Evolutionary conservation across 2,329 filamentous ascomycete genomes (phyloP).

Genomic region (Trichoderma afroharzianum): DNA sequence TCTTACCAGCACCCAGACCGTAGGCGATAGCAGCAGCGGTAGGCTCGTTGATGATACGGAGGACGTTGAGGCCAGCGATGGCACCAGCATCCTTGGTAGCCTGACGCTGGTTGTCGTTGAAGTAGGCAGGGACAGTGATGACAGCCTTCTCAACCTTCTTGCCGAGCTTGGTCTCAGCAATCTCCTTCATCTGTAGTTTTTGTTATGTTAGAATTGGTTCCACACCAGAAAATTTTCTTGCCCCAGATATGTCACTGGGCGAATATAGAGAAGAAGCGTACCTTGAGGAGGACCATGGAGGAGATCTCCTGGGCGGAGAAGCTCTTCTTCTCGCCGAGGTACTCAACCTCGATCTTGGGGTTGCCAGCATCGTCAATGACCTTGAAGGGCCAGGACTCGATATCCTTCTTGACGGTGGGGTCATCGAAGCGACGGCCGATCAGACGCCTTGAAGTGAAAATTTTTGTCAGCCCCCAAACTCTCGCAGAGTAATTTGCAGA

Average conservation of each 20-base stretch:
- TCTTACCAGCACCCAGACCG: conserved; percentile 92
- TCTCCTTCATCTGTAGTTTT: conserved; percentile 87
- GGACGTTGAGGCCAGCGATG: conserved; percentile 94
- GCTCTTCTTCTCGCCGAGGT: conserved; percentile 88
- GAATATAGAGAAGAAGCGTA: conserved; percentile 37
- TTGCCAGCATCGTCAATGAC: conserved; percentile 84
- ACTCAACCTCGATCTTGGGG: conserved; percentile 91
- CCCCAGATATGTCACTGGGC: not conserved
- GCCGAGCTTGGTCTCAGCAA: conserved; percentile 95
- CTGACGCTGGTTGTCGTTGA: conserved; percentile 99
- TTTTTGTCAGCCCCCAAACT: conserved; percentile 19
- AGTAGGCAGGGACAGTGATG: conserved; percentile 98
- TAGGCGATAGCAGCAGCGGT: conserved; percentile 98
- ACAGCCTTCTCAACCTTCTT: conserved; percentile 99
- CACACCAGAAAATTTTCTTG: not conserved
- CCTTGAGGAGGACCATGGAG: conserved; percentile 97
- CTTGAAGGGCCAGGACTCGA: conserved; percentile 99
- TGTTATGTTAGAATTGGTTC: not conserved
- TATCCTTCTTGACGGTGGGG: conserved; percentile 96
- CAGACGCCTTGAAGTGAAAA: conserved; percentile 66
- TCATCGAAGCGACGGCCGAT: conserved; percentile 96
- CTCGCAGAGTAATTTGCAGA: not conserved
- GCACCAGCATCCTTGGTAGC: conserved; percentile 99
- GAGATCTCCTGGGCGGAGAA: conserved; percentile 99
- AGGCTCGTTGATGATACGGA: conserved; percentile 99